Evolutionary conservation across 768 basidiomycete genomes (phyloP).

Genomic region (Tulasnella sp.): DNA sequence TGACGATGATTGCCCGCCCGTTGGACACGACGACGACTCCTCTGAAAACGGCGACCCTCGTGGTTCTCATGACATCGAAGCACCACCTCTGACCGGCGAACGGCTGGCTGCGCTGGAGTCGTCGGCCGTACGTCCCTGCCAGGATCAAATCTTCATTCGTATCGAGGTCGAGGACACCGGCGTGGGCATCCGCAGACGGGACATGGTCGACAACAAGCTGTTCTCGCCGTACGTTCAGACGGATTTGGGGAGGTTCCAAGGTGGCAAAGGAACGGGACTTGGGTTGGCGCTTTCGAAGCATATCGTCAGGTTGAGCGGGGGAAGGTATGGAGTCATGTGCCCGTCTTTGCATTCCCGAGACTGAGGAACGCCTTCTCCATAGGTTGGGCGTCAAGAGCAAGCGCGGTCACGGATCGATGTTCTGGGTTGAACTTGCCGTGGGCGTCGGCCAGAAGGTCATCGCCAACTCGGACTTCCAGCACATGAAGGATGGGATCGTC

Average conservation of each 20-base stretch:
- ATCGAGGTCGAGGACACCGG: conserved; percentile 47
- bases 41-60: not conserved
- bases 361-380: not conserved
- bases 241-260: conserved; percentile 45
- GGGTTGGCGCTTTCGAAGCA: conserved; percentile 45
- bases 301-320: conserved; percentile 44
- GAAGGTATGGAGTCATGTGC: conserved; percentile 33
- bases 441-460: conserved; percentile 33
- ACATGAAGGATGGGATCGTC: conserved; percentile 14
- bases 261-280: conserved; percentile 44
- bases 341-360: no score
- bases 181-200: conserved; percentile 38
- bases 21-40: not conserved
- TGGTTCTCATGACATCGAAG: not conserved
- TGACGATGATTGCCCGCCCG: not conserved
- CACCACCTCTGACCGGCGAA: not conserved
- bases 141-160: conserved; percentile 39
- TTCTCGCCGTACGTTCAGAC: conserved; percentile 41
- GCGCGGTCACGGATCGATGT: conserved; percentile 33
- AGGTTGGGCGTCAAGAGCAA: conserved; percentile 40
- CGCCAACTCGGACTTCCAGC: not conserved
- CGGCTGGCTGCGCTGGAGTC: not conserved
- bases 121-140: not conserved
- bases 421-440: conserved; percentile 35
- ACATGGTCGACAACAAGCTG: conserved; percentile 25